Evolutionary conservation across 2,329 filamentous ascomycete genomes (phyloP).

Genomic region (Juglanconis oblonga): DNA sequence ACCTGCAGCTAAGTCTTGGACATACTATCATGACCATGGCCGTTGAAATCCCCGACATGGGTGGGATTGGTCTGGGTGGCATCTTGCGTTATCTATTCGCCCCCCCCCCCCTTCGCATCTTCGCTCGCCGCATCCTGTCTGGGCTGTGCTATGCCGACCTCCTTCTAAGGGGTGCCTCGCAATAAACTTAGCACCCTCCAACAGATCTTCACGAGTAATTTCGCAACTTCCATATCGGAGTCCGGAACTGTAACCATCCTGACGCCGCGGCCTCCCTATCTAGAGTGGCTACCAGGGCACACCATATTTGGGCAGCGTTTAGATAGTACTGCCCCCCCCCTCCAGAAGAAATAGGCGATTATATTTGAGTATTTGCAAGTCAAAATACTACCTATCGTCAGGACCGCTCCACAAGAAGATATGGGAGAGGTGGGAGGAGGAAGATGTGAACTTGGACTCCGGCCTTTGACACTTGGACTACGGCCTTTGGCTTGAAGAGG

Average conservation of each 20-base stretch:
- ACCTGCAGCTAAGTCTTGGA: neutral
- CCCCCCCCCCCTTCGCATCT: neutral
- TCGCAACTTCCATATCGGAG: neutral
- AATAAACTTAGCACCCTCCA: neutral
- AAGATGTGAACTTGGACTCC: too few species aligned
- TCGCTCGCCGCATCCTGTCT: neutral
- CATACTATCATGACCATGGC: neutral
- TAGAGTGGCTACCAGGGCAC: too few species aligned
- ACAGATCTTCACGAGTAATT: neutral
- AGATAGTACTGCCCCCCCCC: too few species aligned
- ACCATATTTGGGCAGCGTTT: too few species aligned
- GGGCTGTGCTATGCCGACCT: slow-evolving; percentile 1
- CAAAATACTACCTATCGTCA: too few species aligned
- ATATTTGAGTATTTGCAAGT: too few species aligned
- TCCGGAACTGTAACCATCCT: neutral
- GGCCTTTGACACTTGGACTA: too few species aligned
- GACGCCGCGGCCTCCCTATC: too few species aligned
- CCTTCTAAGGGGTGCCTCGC: neutral
- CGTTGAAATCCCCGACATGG: neutral
- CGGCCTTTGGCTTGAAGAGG: neutral
- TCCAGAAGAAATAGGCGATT: too few species aligned
- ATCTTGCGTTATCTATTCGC: slow-evolving; percentile 11
- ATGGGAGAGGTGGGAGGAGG: too few species aligned
- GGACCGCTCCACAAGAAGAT: too few species aligned
- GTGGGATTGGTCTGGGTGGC: neutral